Evolutionary conservation across 192 early-diverging fungal species (phyloP).

Genomic region (Coemansia sp.): DNA sequence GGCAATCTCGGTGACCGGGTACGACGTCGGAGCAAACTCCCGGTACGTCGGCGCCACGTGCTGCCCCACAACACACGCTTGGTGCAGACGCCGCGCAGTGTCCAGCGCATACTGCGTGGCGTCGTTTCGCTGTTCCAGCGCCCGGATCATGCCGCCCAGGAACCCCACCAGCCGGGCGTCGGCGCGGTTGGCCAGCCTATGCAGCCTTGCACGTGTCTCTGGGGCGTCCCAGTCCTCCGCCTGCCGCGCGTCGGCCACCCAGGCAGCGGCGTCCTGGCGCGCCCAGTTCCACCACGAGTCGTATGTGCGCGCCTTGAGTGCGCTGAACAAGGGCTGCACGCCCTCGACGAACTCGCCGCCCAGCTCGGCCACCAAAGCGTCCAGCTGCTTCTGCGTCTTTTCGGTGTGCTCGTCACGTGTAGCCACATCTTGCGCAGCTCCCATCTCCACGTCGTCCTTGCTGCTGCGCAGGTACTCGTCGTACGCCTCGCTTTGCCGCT

Average conservation of each 20-base stretch:
- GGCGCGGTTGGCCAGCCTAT: constrained; percentile 73
- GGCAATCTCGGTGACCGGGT: constrained; percentile 69
- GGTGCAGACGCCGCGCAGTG: constrained; percentile 49
- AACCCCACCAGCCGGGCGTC: constrained; percentile 32
- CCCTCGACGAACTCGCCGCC: constrained; percentile 84
- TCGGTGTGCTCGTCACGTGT: background rate
- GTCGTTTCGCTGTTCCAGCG: constrained; percentile 60
- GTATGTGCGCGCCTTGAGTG: constrained; percentile 79
- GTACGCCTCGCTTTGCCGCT: constrained; percentile 74
- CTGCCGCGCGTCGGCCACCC: constrained; percentile 70
- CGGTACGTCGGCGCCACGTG: constrained; percentile 86
- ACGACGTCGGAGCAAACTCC: constrained; percentile 77
- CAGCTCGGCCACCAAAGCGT: constrained; percentile 77
- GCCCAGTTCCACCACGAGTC: constrained; percentile 99
- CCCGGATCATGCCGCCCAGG: constrained; percentile 70
- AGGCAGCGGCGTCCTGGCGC: constrained; percentile 30
- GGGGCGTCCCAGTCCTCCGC: constrained; percentile 68
- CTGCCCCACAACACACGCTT: too few species aligned
- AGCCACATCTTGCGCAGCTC: constrained; percentile 14
- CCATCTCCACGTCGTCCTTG: background rate
- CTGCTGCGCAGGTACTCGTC: constrained; percentile 76
- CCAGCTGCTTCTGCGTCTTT: constrained; percentile 71
- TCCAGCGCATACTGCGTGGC: constrained; percentile 10
- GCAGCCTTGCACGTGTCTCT: constrained; percentile 8
- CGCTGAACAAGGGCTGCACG: constrained; percentile 76